Evolutionary conservation across 2,329 filamentous ascomycete species (phyloP).

Genomic region (Hymenoscyphus repandus): DNA sequence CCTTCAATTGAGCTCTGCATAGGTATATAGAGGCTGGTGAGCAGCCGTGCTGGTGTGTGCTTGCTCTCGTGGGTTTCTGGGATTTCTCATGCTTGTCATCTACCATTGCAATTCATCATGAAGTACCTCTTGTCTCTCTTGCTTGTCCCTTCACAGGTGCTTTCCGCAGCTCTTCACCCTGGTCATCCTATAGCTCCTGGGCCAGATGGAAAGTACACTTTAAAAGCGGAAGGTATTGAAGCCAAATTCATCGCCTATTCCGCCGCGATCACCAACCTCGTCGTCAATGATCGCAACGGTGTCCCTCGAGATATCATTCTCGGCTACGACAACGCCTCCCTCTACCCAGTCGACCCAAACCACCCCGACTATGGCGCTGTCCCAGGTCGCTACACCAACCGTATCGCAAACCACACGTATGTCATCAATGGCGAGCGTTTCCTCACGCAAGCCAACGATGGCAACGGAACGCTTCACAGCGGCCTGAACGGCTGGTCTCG

Average conservation of each 20-base stretch:
- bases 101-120: background rate
- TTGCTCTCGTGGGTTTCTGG: too few species aligned
- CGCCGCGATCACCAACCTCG: conserved; percentile 64
- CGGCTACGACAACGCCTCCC: conserved; percentile 69
- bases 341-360: conserved; percentile 57
- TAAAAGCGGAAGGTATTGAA: conserved; percentile 60
- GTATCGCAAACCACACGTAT: conserved; percentile 71
- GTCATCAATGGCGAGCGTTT: conserved; percentile 51
- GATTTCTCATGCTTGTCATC: background rate
- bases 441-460: conserved; percentile 49
- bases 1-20: background rate
- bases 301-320: conserved; percentile 62
- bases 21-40: too few species aligned
- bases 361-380: conserved; percentile 68
- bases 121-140: background rate
- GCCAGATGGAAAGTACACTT: conserved; percentile 64
- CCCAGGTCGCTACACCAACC: conserved; percentile 71
- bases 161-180: background rate
- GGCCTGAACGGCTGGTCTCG: conserved; percentile 68
- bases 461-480: conserved; percentile 55
- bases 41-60: too few species aligned
- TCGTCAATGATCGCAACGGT: conserved; percentile 59
- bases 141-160: background rate
- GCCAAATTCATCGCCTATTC: conserved; percentile 61
- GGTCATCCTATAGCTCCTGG: conserved; percentile 36